phyloP scores from a whole-genome alignment of 1,139 yeast genomes.

The Magnusiomyces paraingens region DNA sequence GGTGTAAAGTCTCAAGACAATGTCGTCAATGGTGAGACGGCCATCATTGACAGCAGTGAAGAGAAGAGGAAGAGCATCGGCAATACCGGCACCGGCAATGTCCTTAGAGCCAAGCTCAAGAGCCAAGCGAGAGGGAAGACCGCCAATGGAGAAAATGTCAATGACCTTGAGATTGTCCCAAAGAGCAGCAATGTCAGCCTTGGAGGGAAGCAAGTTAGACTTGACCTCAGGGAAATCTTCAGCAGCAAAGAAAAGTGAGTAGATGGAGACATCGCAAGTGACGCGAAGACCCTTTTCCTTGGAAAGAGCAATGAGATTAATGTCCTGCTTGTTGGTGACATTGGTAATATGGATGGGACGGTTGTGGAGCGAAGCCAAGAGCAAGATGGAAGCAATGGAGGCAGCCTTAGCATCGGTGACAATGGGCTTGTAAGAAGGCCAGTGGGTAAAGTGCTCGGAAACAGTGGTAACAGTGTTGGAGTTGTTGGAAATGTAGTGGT shows the following conservation, averaged over 20 bases:
- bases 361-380: constrained; percentile 82
- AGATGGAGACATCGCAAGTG: constrained; percentile 85
- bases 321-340: constrained; percentile 74
- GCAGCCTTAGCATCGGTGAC: constrained; percentile 90
- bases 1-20: constrained; percentile 67
- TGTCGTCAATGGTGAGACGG: constrained; percentile 64
- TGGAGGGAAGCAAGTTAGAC: constrained; percentile 62
- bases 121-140: constrained; percentile 68
- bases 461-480: constrained; percentile 64
- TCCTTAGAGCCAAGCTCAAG: constrained; percentile 53
- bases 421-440: constrained; percentile 84
- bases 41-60: constrained; percentile 74
- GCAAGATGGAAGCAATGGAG: constrained; percentile 81
- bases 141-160: constrained; percentile 87
- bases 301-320: constrained; percentile 77
- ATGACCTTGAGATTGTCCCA: constrained; percentile 70
- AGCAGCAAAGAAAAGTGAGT: constrained; percentile 68
- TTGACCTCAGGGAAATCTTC: constrained; percentile 61
- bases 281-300: constrained; percentile 76
- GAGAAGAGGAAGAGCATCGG: constrained; percentile 76
- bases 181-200: constrained; percentile 71
- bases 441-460: constrained; percentile 69
- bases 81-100: constrained; percentile 67
- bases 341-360: constrained; percentile 86
- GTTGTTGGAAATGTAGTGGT: constrained; percentile 59